A percentile compares a stretch with the other conserved stretches of the same genome.
These are phyloP conservation scores for Phycomyces blakesleeanus DNA, from an alignment of 192 early-diverging fungal genomes.

Conservation along the genomic window DNA sequence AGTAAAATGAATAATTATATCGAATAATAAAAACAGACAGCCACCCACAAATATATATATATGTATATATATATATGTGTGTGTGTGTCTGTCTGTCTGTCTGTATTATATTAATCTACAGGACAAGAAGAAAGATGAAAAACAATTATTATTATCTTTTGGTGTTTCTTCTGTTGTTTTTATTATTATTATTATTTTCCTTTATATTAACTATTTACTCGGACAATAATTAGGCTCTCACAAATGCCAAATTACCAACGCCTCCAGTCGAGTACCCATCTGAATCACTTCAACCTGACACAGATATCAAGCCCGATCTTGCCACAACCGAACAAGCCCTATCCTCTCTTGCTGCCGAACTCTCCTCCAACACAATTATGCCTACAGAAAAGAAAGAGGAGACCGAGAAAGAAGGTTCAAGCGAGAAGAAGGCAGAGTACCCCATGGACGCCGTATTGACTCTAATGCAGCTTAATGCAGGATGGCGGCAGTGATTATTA, in stretches of 20 bases:
- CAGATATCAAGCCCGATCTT: not conserved
- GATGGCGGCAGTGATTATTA: conserved; percentile 33
- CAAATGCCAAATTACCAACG: conserved; percentile 13
- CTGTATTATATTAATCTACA: too few relatives aligned
- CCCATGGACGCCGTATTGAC: conserved; percentile 48
- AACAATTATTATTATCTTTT: too few relatives aligned
- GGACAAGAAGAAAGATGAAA: too few relatives aligned
- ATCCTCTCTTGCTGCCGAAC: not conserved
- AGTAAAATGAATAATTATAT: too few relatives aligned
- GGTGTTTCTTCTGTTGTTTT: too few relatives aligned
- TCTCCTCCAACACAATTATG: not conserved
- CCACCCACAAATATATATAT: too few relatives aligned
- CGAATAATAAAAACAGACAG: too few relatives aligned
- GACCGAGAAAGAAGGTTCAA: conserved; percentile 3
- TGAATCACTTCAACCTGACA: not conserved
- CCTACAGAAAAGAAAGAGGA: not conserved
- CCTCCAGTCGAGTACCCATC: not conserved
- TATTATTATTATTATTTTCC: too few relatives aligned
- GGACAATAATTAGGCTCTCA: conserved; percentile 3
- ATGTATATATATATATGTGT: too few relatives aligned
- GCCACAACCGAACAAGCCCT: not conserved
- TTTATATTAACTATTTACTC: too few relatives aligned
- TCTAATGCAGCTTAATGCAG: conserved; percentile 44
- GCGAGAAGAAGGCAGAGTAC: conserved; percentile 36
- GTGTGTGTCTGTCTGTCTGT: too few relatives aligned